A percentile compares a stretch with the other conserved stretches of the same genome.
Evolutionary conservation across 164 flowering plant genomes (phyloP).

Genomic region (Vitis riparia): DNA sequence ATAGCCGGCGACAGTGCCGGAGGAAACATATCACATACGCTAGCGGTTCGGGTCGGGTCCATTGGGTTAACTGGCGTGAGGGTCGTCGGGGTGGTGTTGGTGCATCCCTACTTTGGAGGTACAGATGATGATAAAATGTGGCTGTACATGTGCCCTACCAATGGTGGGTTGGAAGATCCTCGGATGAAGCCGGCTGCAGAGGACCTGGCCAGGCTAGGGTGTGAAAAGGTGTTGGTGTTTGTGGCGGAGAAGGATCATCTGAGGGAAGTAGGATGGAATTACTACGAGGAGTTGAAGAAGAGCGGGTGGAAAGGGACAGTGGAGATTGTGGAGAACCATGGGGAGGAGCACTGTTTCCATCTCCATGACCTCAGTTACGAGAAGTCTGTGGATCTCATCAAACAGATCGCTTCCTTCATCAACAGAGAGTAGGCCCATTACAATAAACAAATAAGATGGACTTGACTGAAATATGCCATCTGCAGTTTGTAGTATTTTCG

Average conservation of each 20-base stretch:
- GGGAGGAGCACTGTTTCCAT: constrained; percentile 32
- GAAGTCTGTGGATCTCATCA: constrained; percentile 16
- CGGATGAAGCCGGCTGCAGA: constrained; percentile 30
- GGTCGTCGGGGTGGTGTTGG: constrained; percentile 3
- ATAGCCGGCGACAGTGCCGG: constrained; percentile 34
- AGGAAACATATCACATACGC: constrained; percentile 15
- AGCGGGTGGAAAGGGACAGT: constrained; percentile 36
- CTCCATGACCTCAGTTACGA: constrained; percentile 14
- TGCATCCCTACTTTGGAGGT: constrained; percentile 22
- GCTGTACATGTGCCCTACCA: constrained; percentile 25
- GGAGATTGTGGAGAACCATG: constrained; percentile 26
- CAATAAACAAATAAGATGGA: too few relatives aligned
- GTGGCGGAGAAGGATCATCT: constrained; percentile 34
- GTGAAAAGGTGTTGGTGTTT: constrained; percentile 28
- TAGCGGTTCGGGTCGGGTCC: constrained; percentile 8
- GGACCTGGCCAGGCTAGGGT: constrained; percentile 26
- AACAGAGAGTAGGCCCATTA: constrained; percentile 4
- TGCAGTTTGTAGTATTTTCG: too few relatives aligned
- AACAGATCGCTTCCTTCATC: constrained; percentile 20
- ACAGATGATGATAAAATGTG: constrained; percentile 21
- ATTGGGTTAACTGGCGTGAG: constrained; percentile 3
- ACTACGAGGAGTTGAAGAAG: constrained; percentile 21
- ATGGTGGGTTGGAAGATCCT: constrained; percentile 28
- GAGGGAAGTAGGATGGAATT: constrained; percentile 11
- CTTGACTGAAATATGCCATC: background rate